Evolutionary conservation across 768 basidiomycete genomes (phyloP).

Genomic region (Trametes elegans): DNA sequence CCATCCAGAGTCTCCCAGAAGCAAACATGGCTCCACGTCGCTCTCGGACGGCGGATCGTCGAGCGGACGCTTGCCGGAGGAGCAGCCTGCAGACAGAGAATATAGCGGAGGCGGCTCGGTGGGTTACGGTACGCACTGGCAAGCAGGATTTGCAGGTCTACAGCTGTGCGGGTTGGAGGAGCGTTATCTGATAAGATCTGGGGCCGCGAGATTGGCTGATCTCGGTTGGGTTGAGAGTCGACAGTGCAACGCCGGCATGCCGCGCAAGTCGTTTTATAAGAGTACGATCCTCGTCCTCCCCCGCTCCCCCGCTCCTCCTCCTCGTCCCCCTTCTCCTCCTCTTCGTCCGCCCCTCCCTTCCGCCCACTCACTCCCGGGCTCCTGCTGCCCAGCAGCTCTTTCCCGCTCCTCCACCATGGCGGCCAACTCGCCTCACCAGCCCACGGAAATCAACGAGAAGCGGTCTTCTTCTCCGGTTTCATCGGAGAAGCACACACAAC

Average conservation of each 20-base stretch:
- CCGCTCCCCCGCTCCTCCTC: not conserved
- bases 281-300: not conserved
- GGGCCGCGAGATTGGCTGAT: no score
- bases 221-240: not conserved
- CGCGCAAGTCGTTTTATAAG: slow-evolving; percentile 11
- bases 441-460: slow-evolving; percentile 17
- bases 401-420: slow-evolving; percentile 16
- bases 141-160: no score
- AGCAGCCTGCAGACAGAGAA: no score
- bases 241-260: slow-evolving; percentile 1
- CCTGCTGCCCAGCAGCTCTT: not conserved
- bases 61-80: no score
- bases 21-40: no score
- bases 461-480: not conserved
- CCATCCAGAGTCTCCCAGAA: no score
- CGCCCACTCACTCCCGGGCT: slow-evolving; percentile 5
- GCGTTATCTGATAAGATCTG: no score
- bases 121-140: no score
- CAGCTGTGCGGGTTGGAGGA: no score
- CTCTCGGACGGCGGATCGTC: no score
- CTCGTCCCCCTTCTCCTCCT: not conserved
- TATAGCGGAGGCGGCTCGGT: no score
- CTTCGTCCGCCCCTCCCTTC: not conserved
- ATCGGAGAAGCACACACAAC: not conserved
- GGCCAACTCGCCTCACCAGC: slow-evolving; percentile 12